Base-by-base conservation (phyloP, 176 grass and related monocot genomes). In the Phyllostachys edulis region DNA sequence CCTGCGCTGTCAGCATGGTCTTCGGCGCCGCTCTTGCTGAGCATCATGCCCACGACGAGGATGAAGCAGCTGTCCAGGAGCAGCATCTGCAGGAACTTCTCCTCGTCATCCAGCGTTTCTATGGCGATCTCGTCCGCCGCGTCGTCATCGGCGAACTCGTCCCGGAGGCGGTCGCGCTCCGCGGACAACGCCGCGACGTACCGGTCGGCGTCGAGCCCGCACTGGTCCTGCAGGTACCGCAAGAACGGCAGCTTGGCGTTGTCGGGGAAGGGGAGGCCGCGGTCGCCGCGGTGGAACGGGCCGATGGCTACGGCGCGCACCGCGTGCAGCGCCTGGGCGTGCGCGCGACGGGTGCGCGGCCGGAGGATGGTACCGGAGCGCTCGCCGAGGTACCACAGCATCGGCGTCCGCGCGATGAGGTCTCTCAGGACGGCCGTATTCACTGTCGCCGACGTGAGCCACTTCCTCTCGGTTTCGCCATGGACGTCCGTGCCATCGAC, bases 241-340 rank as follows among this genome's bases (percentile, higher is more conserved):
- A 87, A n/a, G 70, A 86, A 89, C 32, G 84, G 63, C 27, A 83
- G 60, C 84, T 92, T 92, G 47, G 73, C 86, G 13, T 87, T 80
- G 26, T 84, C 87, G 46, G 69, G 59, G 84, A 88, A 84, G 8
- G n/a, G 5, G 10, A 92, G 80, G 10, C 56, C 38, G 1, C 4
- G 9, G 24, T 84, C 80, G 7, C 21, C 46, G 9, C 87, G 70
- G 84, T 87, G 91, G 80, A 89, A 87, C 7, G 91, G 91, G 47
- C 87, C 91, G 69, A 92, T 90, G 47, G 87, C 84, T 20, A 90
- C 91, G 52, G 78, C 87, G 54, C 77, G 85, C 71, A 91, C 89
- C 24, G 68, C 12, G 66, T 83, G 89, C 66, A 87, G 89, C 50
- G 73, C 74, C 12, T 62, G 40, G 7, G 60, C 80, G 41, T 5